Base-by-base conservation (phyloP, 1,284 basidiomycete species). In the Porphyrellus sp. region DNA sequence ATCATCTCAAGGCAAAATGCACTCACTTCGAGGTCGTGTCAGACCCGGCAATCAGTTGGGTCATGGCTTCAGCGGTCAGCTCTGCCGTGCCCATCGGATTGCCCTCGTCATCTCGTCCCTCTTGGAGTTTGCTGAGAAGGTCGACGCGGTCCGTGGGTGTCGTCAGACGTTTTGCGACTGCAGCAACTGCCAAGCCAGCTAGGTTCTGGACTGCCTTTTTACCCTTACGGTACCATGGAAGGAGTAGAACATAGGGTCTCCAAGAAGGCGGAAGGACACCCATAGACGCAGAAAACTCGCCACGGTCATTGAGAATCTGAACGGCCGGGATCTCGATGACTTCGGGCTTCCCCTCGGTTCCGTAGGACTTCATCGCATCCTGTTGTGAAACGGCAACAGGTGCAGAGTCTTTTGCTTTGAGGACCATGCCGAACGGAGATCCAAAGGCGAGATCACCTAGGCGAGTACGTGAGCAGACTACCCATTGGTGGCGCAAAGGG, bases 351-450 rank as follows among this genome's bases (percentile, higher is more conserved):
- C 65, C 62, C 15, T 76, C 71, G 24, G 73, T 71, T 40, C 81
- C 82, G 52, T 86, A 85, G 2, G 76, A 72, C 7, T 77, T 72
- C 74, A 86, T 81, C 6, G 78, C 82, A 25, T 77, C 71, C 43
- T 77, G 64, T 20, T 74, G 72, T 4, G 73, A 74, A 18, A 74
- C 68, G 5, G 79, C 79, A 35, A 82, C 85, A 8, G 83, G 78
- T 1, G 89, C 91, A 12, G 82, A 78, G 67, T 94, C 91, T 53
- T 81, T 80, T 34, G 80, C 86, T 6, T 85, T 81, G 49, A 82
- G 68, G 53, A 97, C 77, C 93, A 97, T 97, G 27, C 91, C 93
- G 61, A 97, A 96, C 0, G 93, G 86, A 12, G 81, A 80, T 11
- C 92, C 92, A 60, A 94, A 94, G 0, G 91, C 89, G 24, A 92